Conservation (phyloP, 441 rosid genomes). For the Pelargonium citronellum region DNA sequence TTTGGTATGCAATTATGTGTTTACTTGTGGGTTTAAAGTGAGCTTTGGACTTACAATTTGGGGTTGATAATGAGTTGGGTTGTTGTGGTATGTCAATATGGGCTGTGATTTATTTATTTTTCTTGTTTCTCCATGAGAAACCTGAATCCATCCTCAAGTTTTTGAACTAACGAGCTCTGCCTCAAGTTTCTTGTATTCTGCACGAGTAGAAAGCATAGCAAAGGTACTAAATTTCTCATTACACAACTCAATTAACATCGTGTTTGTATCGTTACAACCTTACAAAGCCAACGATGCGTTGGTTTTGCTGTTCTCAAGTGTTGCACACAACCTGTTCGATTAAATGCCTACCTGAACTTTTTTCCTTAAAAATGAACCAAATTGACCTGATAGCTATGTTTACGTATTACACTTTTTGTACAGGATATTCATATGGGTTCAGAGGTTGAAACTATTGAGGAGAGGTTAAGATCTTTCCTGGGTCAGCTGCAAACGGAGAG, state of each 20-base stretch:
- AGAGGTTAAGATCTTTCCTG: constrained; percentile 48
- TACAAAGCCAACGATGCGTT: neutral
- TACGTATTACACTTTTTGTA: neutral
- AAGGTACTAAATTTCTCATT: neutral
- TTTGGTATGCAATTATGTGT: no score
- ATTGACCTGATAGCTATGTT: neutral
- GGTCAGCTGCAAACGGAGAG: constrained; percentile 49
- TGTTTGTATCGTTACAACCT: neutral
- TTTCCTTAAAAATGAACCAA: neutral
- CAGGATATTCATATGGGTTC: constrained; percentile 30
- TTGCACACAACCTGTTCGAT: neutral
- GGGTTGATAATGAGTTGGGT: no score
- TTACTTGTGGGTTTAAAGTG: no score
- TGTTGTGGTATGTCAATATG: no score
- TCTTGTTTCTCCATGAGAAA: no score
- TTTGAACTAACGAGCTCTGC: no score
- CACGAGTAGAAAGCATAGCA: neutral
- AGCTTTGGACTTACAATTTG: no score
- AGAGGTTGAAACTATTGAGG: constrained; percentile 39
- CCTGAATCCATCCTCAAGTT: no score
- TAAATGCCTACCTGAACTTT: neutral
- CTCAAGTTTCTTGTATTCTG: no score
- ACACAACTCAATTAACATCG: neutral
- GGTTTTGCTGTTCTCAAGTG: neutral
- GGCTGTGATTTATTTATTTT: no score